Evolutionary conservation across 495 filamentous ascomycete species (phyloP), one percentile per base, ranked within the genome.

Genomic region (Penicillium psychrofluorescens): DNA sequence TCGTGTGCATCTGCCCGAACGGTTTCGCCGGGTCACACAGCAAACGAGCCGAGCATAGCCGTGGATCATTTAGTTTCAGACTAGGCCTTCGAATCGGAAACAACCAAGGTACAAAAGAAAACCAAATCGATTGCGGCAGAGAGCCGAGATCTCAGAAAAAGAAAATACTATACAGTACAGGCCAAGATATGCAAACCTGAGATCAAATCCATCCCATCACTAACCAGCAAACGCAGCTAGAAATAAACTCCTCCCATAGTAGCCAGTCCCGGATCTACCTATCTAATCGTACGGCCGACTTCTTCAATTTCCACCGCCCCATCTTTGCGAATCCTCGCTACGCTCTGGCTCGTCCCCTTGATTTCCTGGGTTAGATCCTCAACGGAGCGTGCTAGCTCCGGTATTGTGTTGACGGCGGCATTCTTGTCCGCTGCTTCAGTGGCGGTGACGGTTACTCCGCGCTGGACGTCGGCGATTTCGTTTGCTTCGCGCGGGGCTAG

Each of bases 401-500:
- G 47, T 4, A 52, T 54, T 30, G 51, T 35, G 31, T 49, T 48
- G 11, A 55, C 42, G 7, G 51, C 46, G 11, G 53, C 48, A 27
- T 62, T 58, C 6, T 35, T 41, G 11, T 49, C 45, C 11, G 47
- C 44, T 7, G 37, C 45, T 11, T 59, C 51, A 8, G 41, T 36
- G 6, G 76, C 65, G 0, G 69, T 71, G 1, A 83, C 78, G 35
- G 89, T 77, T 30, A 71, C 51, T 10, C 68, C 70, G 1, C 68
- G 53, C 15, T 67, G 78, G 1, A 80, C 63, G 48, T 85, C 81
- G 0, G 92, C 91, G 29, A 95, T 78, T 66, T 96, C 92, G 46
- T 90, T 88, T 43, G 95, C 77, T 43, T 97, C 86, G 11, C 77
- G 75, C 9, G 68, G 67, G 12, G 78, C 83, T 40, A 98, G 63